phyloP scores from a whole-genome alignment of 306 rosid species.

The Sesbania bispinosa region DNA sequence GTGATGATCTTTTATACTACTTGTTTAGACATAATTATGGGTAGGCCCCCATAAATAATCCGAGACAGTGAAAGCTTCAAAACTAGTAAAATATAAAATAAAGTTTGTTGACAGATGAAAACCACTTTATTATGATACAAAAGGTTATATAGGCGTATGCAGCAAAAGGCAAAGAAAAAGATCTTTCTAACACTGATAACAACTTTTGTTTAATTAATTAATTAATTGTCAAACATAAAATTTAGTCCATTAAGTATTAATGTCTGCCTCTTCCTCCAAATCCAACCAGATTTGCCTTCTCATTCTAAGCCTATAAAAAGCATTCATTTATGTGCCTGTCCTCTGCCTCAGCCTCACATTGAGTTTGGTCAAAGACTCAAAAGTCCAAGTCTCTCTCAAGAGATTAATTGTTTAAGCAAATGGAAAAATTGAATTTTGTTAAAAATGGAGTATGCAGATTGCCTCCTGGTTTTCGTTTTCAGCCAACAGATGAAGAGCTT shows the following conservation, averaged over 20 bases:
- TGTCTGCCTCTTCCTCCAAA: background rate
- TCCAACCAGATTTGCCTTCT: background rate
- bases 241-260: slow-evolving; percentile 1
- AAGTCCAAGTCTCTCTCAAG: background rate
- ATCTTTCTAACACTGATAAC: background rate
- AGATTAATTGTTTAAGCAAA: background rate
- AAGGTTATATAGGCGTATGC: slow-evolving; percentile 5
- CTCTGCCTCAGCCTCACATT: too few species aligned
- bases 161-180: slow-evolving; percentile 19
- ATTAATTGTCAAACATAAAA: background rate
- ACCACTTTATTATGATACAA: background rate
- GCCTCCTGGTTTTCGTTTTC: slow-evolving; percentile 96
- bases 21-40: too few species aligned
- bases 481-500: slow-evolving; percentile 90
- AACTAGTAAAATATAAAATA: background rate
- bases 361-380: too few species aligned
- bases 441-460: slow-evolving; percentile 54
- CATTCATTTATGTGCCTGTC: background rate
- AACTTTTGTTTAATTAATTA: slow-evolving; percentile 13
- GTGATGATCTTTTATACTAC: too few species aligned
- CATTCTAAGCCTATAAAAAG: background rate
- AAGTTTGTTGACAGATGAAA: background rate
- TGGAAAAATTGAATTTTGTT: slow-evolving; percentile 45
- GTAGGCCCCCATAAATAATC: too few species aligned
- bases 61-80: too few species aligned